Base-by-base conservation (phyloP, 306 rosid species). In the Medicago ruthenica region DNA sequence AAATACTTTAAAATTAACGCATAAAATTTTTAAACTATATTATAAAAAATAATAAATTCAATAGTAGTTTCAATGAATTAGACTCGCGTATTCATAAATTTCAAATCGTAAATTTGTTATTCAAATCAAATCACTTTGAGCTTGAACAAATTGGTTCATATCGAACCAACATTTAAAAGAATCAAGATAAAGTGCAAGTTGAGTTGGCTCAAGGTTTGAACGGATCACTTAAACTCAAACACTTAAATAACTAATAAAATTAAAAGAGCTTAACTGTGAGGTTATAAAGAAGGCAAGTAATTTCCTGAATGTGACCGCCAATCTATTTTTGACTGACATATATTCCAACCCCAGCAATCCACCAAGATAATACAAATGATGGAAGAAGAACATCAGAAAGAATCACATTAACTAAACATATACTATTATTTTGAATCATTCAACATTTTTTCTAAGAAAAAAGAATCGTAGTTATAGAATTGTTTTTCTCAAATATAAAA, bases 271-370 rank as follows among this genome's bases (percentile, higher is more conserved):
- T 77, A 31, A 48, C 42, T 67, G 37, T 41, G 74, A 54, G 81
- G 80, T 67, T 31, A 67, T 18, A 45, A 74, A 67, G 87, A 71
- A 84, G 57, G 75, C 51, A 68, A 62, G 85, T 78, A 65, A 78
- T 71, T 78, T 78, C 9, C 6, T 39, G 85, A 81, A 20, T 12
- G 61, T 68, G 88, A 75, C 48, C 2, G 13, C 4, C 10, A 6
- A 45, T 66, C 67, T 77, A 31, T 31, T 7, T 47, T 20, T 72
- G 55, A 79, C 53, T 67, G 12, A 68, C 74, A 60, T 74, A 47
- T 77, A 64, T 65, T 78, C 81, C 83, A 79, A 78, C 85, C 81
- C 8, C 70, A n/a, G 8, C 21, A 62, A 54, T 31, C 36, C 36
- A 51, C 72, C 31, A 51, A 7, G 6, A 53, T 65, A 77, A 72